Conservation (phyloP, 2,329 filamentous ascomycete species). For the Alternaria gansuensis region DNA sequence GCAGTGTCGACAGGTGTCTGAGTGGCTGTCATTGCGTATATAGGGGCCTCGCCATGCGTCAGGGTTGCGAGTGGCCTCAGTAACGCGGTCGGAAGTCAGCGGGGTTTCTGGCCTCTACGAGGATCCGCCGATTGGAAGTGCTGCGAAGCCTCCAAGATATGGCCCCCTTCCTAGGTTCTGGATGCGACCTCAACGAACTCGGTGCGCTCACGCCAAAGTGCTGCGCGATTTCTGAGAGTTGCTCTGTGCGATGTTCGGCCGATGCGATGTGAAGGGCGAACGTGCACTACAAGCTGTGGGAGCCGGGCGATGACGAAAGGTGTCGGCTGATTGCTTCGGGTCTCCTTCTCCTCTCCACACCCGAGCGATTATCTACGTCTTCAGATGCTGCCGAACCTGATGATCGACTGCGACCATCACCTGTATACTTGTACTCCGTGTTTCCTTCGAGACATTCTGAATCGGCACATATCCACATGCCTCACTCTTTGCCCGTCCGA, state of each 20-base stretch:
- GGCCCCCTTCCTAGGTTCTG: constrained; percentile 11
- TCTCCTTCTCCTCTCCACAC: constrained; percentile 24
- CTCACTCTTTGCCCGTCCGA: constrained; percentile 16
- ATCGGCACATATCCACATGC: constrained; percentile 4
- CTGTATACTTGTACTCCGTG: not conserved
- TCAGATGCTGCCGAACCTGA: constrained; percentile 5
- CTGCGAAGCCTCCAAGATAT: constrained; percentile 18
- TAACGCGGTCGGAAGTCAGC: constrained; percentile 38
- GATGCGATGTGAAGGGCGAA: constrained; percentile 18
- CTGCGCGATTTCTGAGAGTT: constrained; percentile 17
- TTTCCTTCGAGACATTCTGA: not conserved
- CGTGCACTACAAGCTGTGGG: constrained; percentile 18
- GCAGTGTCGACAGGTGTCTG: constrained; percentile 31
- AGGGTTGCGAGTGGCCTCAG: constrained; percentile 22
- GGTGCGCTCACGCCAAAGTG: constrained; percentile 22
- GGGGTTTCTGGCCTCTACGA: constrained; percentile 33
- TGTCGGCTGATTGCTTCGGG: constrained; percentile 29
- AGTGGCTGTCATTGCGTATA: constrained; percentile 37
- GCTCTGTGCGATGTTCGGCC: constrained; percentile 29
- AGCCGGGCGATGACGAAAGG: constrained; percentile 29
- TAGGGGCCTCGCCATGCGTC: constrained; percentile 40
- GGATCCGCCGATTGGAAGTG: constrained; percentile 38
- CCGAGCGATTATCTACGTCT: constrained; percentile 1
- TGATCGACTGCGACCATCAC: constrained; percentile 7
- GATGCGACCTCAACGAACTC: constrained; percentile 14